A percentile compares a stretch with the other conserved stretches of the same genome.
phyloP scores from a whole-genome alignment of 495 filamentous ascomycete species.

The Evernia prunastri region DNA sequence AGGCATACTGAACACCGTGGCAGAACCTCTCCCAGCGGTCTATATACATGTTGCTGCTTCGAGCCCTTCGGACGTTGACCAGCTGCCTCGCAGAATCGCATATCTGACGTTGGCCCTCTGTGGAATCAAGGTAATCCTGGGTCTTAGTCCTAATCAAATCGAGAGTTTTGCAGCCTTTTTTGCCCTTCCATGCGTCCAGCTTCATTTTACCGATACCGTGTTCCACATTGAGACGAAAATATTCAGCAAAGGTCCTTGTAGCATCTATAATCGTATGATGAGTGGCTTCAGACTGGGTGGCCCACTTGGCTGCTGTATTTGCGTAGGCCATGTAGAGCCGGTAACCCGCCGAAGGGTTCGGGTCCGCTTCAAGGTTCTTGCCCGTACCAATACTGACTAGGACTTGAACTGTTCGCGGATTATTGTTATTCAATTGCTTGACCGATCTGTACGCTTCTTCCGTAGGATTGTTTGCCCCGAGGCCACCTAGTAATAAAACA shows the following conservation, averaged over 20 bases:
- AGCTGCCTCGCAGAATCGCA: not conserved
- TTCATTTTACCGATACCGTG: constrained; percentile 23
- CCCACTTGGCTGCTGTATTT: constrained; percentile 14
- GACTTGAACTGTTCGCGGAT: not conserved
- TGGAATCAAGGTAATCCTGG: constrained; percentile 3
- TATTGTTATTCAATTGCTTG: constrained; percentile 16
- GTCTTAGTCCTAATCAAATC: constrained; percentile 9
- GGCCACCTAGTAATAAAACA: constrained; percentile 11
- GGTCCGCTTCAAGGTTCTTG: constrained; percentile 10
- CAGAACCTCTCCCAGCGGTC: constrained; percentile 15
- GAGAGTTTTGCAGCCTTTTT: constrained; percentile 3
- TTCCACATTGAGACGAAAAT: constrained; percentile 19
- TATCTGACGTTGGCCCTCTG: not conserved
- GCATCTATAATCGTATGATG: not conserved
- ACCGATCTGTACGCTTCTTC: constrained; percentile 23
- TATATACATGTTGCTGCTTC: not conserved
- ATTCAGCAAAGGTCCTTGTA: not conserved
- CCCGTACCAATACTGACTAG: constrained; percentile 33
- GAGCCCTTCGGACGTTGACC: not conserved
- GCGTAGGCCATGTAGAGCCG: not conserved
- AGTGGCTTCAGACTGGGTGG: constrained; percentile 16
- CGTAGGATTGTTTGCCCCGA: constrained; percentile 32
- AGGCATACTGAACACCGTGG: constrained; percentile 14
- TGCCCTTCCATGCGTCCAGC: constrained; percentile 19
- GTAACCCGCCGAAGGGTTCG: not conserved